Percentiles rank a stretch among this genome's conserved stretches.
Evolutionary conservation across 2,329 filamentous ascomycete genomes (phyloP).

Genomic region (Torrubiella hemipterigena): DNA sequence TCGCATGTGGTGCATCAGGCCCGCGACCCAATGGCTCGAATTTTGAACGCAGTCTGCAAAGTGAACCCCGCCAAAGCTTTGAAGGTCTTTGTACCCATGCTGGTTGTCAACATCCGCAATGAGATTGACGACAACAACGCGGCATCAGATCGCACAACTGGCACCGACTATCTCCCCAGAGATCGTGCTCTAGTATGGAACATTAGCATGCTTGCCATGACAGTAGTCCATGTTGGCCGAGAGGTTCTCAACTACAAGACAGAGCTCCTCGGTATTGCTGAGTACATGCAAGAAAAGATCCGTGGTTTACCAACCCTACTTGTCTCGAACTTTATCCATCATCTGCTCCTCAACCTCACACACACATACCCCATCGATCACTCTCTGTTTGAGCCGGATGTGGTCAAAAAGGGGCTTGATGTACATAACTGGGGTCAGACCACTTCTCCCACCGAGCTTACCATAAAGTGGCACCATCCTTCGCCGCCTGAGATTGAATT

Average conservation of each 20-base stretch:
- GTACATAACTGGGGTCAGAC: slow-evolving; percentile 74
- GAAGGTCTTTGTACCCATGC: slow-evolving; percentile 79
- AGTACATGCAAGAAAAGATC: slow-evolving; percentile 95
- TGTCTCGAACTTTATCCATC: slow-evolving; percentile 95
- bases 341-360: slow-evolving; percentile 86
- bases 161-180: slow-evolving; percentile 82
- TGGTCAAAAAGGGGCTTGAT: slow-evolving; percentile 58
- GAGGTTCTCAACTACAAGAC: slow-evolving; percentile 82
- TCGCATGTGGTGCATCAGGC: slow-evolving; percentile 96
- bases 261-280: slow-evolving; percentile 80
- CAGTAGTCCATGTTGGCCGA: slow-evolving; percentile 86
- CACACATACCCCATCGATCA: slow-evolving; percentile 90
- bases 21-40: slow-evolving; percentile 96
- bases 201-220: slow-evolving; percentile 94
- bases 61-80: slow-evolving; percentile 89
- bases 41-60: slow-evolving; percentile 91
- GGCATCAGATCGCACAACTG: slow-evolving; percentile 86
- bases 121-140: slow-evolving; percentile 97
- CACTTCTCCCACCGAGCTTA: slow-evolving; percentile 63
- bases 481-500: slow-evolving; percentile 72
- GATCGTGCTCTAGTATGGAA: slow-evolving; percentile 95
- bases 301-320: slow-evolving; percentile 89
- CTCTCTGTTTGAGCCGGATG: slow-evolving; percentile 70
- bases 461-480: slow-evolving; percentile 85
- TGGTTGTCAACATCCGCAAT: slow-evolving; percentile 83